phyloP scores from a whole-genome alignment of 352 stramenopile species.

The Pythium aquatile region DNA sequence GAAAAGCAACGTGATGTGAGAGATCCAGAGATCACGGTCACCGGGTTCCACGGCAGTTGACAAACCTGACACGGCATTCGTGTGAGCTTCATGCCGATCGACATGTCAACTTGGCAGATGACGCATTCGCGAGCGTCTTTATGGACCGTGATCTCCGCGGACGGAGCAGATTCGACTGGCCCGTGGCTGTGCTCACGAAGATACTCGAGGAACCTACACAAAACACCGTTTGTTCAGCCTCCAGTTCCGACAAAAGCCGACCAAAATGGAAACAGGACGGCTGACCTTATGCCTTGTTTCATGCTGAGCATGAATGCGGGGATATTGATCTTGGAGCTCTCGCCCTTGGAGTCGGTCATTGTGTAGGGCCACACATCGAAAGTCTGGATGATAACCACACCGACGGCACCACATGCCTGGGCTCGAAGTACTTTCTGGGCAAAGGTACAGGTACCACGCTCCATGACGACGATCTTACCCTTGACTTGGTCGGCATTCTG shows the following conservation, averaged over 20 bases:
- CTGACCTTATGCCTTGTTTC: constrained; percentile 55
- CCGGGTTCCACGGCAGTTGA: background rate
- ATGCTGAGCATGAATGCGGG: constrained; percentile 79
- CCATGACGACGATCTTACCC: constrained; percentile 75
- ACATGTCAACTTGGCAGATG: constrained; percentile 79
- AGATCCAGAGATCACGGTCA: background rate
- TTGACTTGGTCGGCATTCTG: constrained; percentile 37
- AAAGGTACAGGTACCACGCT: constrained; percentile 70
- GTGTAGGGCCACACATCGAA: constrained; percentile 80
- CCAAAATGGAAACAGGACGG: too few species aligned
- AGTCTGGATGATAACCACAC: constrained; percentile 70
- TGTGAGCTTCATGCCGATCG: constrained; percentile 65
- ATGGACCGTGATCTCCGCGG: constrained; percentile 53
- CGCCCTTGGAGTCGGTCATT: constrained; percentile 77
- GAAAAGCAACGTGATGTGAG: background rate
- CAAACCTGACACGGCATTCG: constrained; percentile 24
- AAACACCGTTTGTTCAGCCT: background rate
- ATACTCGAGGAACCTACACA: constrained; percentile 56
- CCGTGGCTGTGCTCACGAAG: constrained; percentile 32
- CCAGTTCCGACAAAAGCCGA: too few species aligned
- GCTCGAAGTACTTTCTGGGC: constrained; percentile 68
- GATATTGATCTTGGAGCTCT: constrained; percentile 57
- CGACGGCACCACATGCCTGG: constrained; percentile 49
- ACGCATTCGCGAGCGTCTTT: constrained; percentile 77
- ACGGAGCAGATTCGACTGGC: constrained; percentile 17